phyloP scores from a whole-genome alignment of 1,284 basidiomycete genomes.

The Ganoderma lucidum region DNA sequence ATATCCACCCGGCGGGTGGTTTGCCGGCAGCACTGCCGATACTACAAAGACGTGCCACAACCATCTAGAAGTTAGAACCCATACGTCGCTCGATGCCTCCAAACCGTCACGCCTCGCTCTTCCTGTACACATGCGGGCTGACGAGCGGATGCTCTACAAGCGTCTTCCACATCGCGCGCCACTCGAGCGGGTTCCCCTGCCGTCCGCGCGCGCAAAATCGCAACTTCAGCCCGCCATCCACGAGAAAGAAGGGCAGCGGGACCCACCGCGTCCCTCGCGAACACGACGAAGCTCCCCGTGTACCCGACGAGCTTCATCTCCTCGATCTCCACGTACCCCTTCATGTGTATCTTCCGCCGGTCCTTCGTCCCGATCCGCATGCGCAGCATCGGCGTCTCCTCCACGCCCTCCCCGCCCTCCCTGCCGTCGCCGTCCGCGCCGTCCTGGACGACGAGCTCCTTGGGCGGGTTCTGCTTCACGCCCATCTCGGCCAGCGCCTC shows the following conservation, averaged over 20 bases:
- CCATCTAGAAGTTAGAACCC: no score
- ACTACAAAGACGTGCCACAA: no score
- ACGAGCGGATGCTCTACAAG: slow-evolving; percentile 59
- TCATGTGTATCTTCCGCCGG: slow-evolving; percentile 64
- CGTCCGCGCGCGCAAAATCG: neutral
- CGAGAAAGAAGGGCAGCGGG: neutral
- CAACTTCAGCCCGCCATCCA: neutral
- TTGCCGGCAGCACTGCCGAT: no score
- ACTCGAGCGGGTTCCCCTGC: slow-evolving; percentile 78
- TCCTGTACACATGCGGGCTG: slow-evolving; percentile 65
- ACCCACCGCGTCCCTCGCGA: slow-evolving; percentile 69
- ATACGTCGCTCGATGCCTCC: no score
- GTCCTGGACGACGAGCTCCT: slow-evolving; percentile 28
- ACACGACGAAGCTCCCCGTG: slow-evolving; percentile 69
- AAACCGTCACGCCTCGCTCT: slow-evolving; percentile 12
- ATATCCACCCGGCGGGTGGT: no score
- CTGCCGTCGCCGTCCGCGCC: slow-evolving; percentile 24
- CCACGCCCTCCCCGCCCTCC: neutral
- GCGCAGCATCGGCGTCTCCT: slow-evolving; percentile 40
- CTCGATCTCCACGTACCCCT: slow-evolving; percentile 77
- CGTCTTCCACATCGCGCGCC: slow-evolving; percentile 76
- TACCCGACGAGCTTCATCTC: slow-evolving; percentile 53
- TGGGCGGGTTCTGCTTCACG: slow-evolving; percentile 59
- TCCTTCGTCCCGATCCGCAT: slow-evolving; percentile 73
- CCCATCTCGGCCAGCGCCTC: slow-evolving; percentile 55